These are phyloP conservation scores for Coemansia sp. DNA, from an alignment of 192 early-diverging fungal genomes.

Conservation along the genomic window DNA sequence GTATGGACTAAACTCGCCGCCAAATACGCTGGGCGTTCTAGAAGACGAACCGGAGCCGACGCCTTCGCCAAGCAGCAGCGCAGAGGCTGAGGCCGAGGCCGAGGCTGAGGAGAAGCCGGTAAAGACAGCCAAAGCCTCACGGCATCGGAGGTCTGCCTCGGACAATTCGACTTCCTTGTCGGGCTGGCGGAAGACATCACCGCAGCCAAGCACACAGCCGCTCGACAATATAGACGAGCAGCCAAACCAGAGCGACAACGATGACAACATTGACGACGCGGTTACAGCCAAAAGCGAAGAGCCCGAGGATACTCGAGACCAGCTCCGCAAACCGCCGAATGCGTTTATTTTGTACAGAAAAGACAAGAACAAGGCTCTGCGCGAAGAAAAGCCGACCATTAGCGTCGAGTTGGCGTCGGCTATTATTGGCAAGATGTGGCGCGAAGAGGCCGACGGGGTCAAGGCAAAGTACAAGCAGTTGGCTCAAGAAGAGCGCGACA, in stretches of 20 bases:
- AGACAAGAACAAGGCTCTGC: conserved; percentile 24
- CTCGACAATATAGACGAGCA: background rate
- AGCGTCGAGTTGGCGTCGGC: conserved; percentile 33
- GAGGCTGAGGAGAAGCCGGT: background rate
- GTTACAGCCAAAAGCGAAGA: background rate
- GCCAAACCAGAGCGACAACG: background rate
- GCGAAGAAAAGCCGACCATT: conserved; percentile 14
- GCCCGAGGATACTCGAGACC: background rate
- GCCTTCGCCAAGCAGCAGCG: background rate
- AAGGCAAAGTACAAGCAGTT: conserved; percentile 19
- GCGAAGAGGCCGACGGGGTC: conserved; percentile 16
- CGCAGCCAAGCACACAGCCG: background rate
- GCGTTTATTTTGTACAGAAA: conserved; percentile 45
- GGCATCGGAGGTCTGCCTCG: background rate
- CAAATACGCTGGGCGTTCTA: conserved; percentile 6
- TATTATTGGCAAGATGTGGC: conserved; percentile 38
- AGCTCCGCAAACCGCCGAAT: conserved; percentile 44
- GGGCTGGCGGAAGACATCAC: background rate
- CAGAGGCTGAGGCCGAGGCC: background rate
- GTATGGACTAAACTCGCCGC: conserved; percentile 15
- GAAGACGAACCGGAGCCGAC: background rate
- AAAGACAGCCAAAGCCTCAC: background rate
- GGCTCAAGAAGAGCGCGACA: conserved; percentile 21
- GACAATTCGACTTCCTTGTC: background rate
- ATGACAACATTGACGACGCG: background rate